A percentile compares a stretch with the other conserved stretches of the same genome.
Conservation (phyloP, 768 basidiomycete species). For the Lactarius trivialis region DNA sequence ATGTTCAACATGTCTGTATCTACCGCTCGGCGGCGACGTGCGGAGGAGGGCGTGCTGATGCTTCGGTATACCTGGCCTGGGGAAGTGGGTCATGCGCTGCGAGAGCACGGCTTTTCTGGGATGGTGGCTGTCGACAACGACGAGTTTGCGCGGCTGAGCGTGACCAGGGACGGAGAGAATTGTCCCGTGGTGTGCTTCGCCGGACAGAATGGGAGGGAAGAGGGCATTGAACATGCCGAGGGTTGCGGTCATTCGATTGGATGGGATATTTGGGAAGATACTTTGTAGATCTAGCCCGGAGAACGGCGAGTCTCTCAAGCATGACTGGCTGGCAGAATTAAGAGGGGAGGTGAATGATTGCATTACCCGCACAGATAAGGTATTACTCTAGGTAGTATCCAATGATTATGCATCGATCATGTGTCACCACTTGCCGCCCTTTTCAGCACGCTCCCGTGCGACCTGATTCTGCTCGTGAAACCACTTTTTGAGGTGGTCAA, state of each 20-base stretch:
- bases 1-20: conserved; percentile 43
- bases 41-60: conserved; percentile 41
- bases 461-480: conserved; percentile 17
- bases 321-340: background rate
- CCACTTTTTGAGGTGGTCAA: conserved; percentile 20
- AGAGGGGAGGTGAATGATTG: background rate
- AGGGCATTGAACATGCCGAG: conserved; percentile 28
- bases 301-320: background rate
- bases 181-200: conserved; percentile 38
- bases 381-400: background rate
- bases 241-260: conserved; percentile 36
- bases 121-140: conserved; percentile 29
- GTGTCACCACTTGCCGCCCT: conserved; percentile 15
- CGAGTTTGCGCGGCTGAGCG: conserved; percentile 25
- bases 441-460: conserved; percentile 10
- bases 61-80: conserved; percentile 35
- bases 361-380: background rate
- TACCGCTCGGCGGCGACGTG: conserved; percentile 34
- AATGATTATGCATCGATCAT: background rate
- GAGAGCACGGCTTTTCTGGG: conserved; percentile 27
- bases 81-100: conserved; percentile 16
- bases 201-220: conserved; percentile 26
- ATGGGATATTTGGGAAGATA: conserved; percentile 33
- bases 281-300: conserved; percentile 15
- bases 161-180: conserved; percentile 11